These are phyloP conservation scores for Phalaenopsis equestris DNA, from an alignment of 106 monocot genomes.

Conservation along the genomic window DNA sequence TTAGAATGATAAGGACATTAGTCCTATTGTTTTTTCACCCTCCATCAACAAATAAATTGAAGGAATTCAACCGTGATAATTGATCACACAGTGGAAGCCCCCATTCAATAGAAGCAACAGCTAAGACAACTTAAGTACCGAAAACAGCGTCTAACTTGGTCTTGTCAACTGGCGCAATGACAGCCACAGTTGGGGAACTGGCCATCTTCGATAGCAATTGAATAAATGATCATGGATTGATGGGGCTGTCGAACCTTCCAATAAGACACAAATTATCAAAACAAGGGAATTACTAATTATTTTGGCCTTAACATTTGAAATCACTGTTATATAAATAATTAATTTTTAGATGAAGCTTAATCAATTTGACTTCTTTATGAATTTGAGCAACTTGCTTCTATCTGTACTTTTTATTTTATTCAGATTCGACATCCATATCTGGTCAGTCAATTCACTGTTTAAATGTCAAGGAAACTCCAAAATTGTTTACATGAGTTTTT, in stretches of 20 bases:
- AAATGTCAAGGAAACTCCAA: not conserved
- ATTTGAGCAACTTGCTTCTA: not conserved
- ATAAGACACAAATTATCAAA: not conserved
- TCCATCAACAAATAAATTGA: no score
- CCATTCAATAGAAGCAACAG: no score
- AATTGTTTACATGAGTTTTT: not conserved
- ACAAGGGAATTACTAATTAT: not conserved
- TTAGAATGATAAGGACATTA: no score
- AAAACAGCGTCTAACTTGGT: no score
- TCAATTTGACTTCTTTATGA: not conserved
- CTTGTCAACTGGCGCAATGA: no score
- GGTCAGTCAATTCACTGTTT: not conserved
- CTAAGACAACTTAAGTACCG: no score
- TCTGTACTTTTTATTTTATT: not conserved
- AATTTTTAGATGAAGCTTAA: not conserved
- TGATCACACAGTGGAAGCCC: no score
- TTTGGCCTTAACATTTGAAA: not conserved
- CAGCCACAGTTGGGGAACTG: no score
- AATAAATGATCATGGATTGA: no score
- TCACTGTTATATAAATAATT: not conserved
- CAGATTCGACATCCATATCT: constrained; percentile 1
- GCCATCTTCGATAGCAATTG: no score
- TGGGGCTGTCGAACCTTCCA: not conserved
- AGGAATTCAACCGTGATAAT: no score
- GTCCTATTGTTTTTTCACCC: no score